Conservation (phyloP, 2,329 filamentous ascomycete genomes). For the Diaporthe ilicicola region DNA sequence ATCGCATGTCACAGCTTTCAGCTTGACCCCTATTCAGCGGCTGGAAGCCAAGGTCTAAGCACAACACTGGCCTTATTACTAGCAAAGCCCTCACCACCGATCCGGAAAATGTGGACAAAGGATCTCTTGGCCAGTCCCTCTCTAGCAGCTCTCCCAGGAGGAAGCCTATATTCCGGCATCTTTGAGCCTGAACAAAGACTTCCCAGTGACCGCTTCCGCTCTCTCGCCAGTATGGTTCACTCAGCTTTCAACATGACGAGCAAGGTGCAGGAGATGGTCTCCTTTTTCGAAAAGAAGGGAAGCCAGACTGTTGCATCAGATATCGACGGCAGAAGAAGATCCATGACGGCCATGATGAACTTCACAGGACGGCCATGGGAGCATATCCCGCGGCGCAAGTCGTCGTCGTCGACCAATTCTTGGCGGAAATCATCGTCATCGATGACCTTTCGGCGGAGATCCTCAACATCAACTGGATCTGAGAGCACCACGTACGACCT, state of each 20-base stretch:
- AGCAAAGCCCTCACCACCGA: background rate
- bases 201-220: background rate
- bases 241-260: background rate
- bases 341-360: background rate
- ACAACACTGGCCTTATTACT: background rate
- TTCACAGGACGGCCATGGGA: constrained; percentile 1
- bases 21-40: constrained; percentile 1
- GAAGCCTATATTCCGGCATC: background rate
- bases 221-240: background rate
- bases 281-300: background rate
- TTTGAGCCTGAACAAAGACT: background rate
- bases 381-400: constrained; percentile 4
- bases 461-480: background rate
- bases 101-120: background rate
- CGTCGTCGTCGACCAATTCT: background rate
- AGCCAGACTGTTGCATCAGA: background rate
- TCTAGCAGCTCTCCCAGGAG: background rate
- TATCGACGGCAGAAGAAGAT: background rate
- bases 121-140: background rate
- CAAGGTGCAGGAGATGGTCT: constrained; percentile 12
- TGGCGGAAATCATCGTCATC: background rate
- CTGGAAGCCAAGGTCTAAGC: background rate
- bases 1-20: background rate
- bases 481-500: background rate
- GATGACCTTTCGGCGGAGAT: background rate